Percentiles rank a stretch among this genome's conserved stretches.
Conservation (phyloP, 805 yeast genomes). For the Teunomyces tritomae region DNA sequence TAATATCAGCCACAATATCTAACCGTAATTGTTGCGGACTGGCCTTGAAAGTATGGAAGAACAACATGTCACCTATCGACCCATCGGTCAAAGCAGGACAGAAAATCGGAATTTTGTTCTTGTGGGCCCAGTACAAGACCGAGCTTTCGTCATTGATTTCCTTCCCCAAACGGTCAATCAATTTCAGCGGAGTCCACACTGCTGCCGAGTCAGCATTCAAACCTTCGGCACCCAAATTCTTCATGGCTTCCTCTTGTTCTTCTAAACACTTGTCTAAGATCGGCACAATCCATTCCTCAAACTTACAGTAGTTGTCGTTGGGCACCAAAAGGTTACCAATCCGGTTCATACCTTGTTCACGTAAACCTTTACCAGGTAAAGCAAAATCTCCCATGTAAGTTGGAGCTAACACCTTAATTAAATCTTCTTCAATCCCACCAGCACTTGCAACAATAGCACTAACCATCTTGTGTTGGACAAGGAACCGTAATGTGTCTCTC, state of each 20-base stretch:
- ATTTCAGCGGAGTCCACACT: slow-evolving; percentile 93
- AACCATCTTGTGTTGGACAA: slow-evolving; percentile 92
- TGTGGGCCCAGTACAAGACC: slow-evolving; percentile 97
- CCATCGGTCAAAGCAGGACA: slow-evolving; percentile 99
- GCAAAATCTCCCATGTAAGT: slow-evolving; percentile 92
- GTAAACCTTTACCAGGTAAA: slow-evolving; percentile 72
- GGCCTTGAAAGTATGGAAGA: slow-evolving; percentile 95
- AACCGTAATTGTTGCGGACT: slow-evolving; percentile 86
- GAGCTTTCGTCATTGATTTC: slow-evolving; percentile 93
- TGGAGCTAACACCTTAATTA: slow-evolving; percentile 94
- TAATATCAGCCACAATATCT: slow-evolving; percentile 92
- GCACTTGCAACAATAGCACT: slow-evolving; percentile 96
- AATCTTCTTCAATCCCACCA: slow-evolving; percentile 97
- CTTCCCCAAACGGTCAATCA: slow-evolving; percentile 90
- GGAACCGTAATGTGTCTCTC: slow-evolving; percentile 82
- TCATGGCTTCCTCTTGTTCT: slow-evolving; percentile 76
- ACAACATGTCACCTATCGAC: slow-evolving; percentile 97
- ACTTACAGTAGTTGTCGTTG: slow-evolving; percentile 94
- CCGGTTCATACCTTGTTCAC: slow-evolving; percentile 96
- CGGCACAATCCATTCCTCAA: slow-evolving; percentile 99
- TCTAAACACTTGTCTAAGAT: slow-evolving; percentile 80
- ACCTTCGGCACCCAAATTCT: slow-evolving; percentile 46
- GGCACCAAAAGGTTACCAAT: slow-evolving; percentile 97
- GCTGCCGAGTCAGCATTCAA: slow-evolving; percentile 62
- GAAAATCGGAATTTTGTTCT: slow-evolving; percentile 91